phyloP scores from a whole-genome alignment of 805 yeast genomes.

The Millerozyma acaciae region DNA sequence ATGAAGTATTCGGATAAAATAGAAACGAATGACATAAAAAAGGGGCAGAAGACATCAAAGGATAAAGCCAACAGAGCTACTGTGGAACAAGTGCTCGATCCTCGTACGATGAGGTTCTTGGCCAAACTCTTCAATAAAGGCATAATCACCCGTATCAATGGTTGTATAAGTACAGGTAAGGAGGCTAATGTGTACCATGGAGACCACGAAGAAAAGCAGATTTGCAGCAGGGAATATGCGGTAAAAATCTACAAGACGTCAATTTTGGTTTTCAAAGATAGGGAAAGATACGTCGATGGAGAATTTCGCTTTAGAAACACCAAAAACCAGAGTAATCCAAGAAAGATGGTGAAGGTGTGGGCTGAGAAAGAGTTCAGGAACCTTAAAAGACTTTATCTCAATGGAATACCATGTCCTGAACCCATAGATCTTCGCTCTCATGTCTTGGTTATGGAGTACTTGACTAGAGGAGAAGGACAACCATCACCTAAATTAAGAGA shows the following conservation, averaged over 20 bases:
- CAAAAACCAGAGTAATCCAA: slow-evolving; percentile 83
- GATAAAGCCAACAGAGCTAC: slow-evolving; percentile 95
- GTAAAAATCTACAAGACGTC: slow-evolving; percentile 95
- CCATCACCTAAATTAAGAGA: slow-evolving; percentile 91
- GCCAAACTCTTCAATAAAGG: slow-evolving; percentile 81
- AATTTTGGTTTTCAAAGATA: slow-evolving; percentile 91
- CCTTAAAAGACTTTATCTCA: slow-evolving; percentile 70
- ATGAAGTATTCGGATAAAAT: slow-evolving; percentile 64
- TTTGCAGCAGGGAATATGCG: slow-evolving; percentile 59
- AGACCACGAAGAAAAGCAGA: slow-evolving; percentile 63
- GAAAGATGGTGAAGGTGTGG: slow-evolving; percentile 98
- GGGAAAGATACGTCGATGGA: slow-evolving; percentile 95
- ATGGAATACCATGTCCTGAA: slow-evolving; percentile 90
- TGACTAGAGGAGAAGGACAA: slow-evolving; percentile 74
- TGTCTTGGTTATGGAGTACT: slow-evolving; percentile 91
- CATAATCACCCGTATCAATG: slow-evolving; percentile 78
- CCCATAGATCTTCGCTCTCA: slow-evolving; percentile 87
- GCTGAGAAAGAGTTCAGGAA: slow-evolving; percentile 97
- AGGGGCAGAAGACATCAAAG: slow-evolving; percentile 56
- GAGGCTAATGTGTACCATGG: slow-evolving; percentile 93
- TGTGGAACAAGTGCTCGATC: slow-evolving; percentile 94
- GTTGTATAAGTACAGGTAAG: slow-evolving; percentile 94
- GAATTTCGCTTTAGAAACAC: slow-evolving; percentile 88
- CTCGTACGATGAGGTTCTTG: slow-evolving; percentile 82
- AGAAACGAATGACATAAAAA: slow-evolving; percentile 57